A percentile compares a stretch with the other conserved stretches of the same genome.
These are phyloP conservation scores for Globisporangium nunn DNA, from an alignment of 352 stramenopile genomes.

Conservation along the genomic window DNA sequence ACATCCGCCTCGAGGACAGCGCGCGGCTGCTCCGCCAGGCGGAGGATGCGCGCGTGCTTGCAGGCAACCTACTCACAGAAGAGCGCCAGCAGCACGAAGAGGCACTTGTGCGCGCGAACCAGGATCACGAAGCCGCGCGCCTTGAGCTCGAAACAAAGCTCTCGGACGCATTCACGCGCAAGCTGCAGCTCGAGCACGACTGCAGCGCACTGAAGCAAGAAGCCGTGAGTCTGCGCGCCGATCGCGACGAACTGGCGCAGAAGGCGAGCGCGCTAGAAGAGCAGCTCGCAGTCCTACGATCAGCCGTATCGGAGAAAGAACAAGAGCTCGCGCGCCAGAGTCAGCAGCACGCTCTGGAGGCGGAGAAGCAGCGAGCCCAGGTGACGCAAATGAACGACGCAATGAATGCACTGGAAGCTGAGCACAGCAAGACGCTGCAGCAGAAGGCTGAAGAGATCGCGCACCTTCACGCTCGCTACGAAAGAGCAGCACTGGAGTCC, in stretches of 20 bases:
- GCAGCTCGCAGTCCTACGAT: conserved; percentile 1
- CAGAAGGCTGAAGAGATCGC: conserved; percentile 4
- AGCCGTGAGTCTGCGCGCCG: neutral
- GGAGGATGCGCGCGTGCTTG: conserved; percentile 19
- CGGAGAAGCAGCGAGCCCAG: neutral
- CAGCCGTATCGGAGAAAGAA: neutral
- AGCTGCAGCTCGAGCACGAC: conserved; percentile 7
- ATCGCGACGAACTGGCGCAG: conserved; percentile 2
- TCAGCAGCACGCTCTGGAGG: neutral
- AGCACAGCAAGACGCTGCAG: neutral
- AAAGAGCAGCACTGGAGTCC: conserved; percentile 6
- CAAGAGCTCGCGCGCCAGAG: neutral
- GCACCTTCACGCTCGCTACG: conserved; percentile 3
- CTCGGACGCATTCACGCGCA: conserved; percentile 22
- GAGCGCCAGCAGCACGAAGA: conserved; percentile 26
- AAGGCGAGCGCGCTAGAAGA: conserved; percentile 1
- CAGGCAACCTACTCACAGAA: conserved; percentile 16
- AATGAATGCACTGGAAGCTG: neutral
- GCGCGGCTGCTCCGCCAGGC: conserved; percentile 14
- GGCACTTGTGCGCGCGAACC: conserved; percentile 17
- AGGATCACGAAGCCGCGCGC: conserved; percentile 15
- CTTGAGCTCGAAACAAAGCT: conserved; percentile 31
- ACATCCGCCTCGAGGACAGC: conserved; percentile 25
- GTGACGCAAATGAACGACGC: neutral
- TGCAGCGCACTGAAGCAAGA: neutral